phyloP scores from a whole-genome alignment of 768 basidiomycete species.

The Xerocomellus intermedius region DNA sequence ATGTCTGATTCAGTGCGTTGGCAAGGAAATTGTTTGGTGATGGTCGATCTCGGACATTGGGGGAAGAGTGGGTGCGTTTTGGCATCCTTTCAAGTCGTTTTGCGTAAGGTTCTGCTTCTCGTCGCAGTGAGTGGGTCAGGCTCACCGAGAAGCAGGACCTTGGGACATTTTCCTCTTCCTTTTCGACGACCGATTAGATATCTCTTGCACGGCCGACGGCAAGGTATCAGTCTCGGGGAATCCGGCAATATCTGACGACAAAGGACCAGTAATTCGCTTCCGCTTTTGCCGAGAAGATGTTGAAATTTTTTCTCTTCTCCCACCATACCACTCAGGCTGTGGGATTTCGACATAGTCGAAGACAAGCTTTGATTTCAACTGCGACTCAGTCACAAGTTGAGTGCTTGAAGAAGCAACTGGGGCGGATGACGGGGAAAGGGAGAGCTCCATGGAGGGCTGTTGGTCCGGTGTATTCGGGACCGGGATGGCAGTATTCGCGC shows the following conservation, averaged over 20 bases:
- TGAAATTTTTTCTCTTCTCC: neutral
- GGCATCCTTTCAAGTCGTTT: constrained; percentile 24
- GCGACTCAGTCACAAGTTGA: neutral
- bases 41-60: neutral
- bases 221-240: neutral
- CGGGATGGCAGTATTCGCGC: neutral
- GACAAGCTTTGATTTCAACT: constrained; percentile 14
- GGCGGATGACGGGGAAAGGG: neutral
- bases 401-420: neutral
- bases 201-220: neutral
- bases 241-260: neutral
- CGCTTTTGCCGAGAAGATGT: constrained; percentile 13
- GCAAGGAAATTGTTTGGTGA: constrained; percentile 15
- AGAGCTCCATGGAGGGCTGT: neutral
- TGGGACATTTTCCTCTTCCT: constrained; percentile 21
- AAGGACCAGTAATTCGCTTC: constrained; percentile 6
- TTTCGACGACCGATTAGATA: neutral
- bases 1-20: constrained; percentile 30
- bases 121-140: constrained; percentile 27
- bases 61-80: neutral
- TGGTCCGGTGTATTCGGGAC: neutral
- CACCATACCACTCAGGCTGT: constrained; percentile 11
- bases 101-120: constrained; percentile 29
- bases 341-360: constrained; percentile 26
- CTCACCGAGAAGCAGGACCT: constrained; percentile 33